Percentiles rank a stretch among this genome's conserved stretches.
phyloP scores from a whole-genome alignment of 2,329 filamentous ascomycete species.

The Teratosphaeria nubilosa region DNA sequence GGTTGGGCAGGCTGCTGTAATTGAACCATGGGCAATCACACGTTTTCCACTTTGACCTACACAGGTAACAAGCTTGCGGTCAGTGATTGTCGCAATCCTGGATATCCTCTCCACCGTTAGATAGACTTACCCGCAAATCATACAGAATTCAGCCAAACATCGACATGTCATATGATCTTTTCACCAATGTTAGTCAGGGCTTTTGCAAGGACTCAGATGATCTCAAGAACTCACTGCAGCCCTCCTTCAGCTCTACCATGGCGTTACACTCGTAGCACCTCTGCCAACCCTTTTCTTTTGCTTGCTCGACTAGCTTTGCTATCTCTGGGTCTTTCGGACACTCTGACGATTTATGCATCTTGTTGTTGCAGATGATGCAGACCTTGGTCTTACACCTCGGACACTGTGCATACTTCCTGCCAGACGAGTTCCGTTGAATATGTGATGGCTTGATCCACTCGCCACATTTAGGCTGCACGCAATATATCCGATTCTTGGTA shows the following conservation, averaged over 20 bases:
- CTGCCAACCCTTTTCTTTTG: slow-evolving; percentile 61
- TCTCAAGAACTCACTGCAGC: slow-evolving; percentile 43
- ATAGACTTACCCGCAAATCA: slow-evolving; percentile 56
- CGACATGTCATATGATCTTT: slow-evolving; percentile 71
- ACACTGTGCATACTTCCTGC: slow-evolving; percentile 59
- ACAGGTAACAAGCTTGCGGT: not conserved
- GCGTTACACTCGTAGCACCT: slow-evolving; percentile 63
- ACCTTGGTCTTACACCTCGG: slow-evolving; percentile 62
- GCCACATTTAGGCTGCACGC: slow-evolving; percentile 61
- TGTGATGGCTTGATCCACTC: slow-evolving; percentile 69
- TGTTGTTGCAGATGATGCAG: slow-evolving; percentile 62
- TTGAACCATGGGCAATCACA: slow-evolving; percentile 78
- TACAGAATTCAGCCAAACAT: slow-evolving; percentile 77
- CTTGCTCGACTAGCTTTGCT: slow-evolving; percentile 52
- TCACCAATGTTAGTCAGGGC: not conserved
- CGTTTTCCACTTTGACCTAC: slow-evolving; percentile 57
- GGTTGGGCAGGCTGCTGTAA: slow-evolving; percentile 40
- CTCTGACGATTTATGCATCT: slow-evolving; percentile 58
- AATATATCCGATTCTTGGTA: slow-evolving; percentile 66
- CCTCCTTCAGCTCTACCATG: slow-evolving; percentile 69
- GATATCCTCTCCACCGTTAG: not conserved
- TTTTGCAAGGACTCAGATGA: not conserved
- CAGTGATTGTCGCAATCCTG: not conserved
- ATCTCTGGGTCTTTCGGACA: slow-evolving; percentile 65
- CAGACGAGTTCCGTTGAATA: slow-evolving; percentile 46